Evolutionary conservation across 192 early-diverging fungal genomes (phyloP), one percentile per base, ranked within the genome.

Genomic region (Endogone sp.): DNA sequence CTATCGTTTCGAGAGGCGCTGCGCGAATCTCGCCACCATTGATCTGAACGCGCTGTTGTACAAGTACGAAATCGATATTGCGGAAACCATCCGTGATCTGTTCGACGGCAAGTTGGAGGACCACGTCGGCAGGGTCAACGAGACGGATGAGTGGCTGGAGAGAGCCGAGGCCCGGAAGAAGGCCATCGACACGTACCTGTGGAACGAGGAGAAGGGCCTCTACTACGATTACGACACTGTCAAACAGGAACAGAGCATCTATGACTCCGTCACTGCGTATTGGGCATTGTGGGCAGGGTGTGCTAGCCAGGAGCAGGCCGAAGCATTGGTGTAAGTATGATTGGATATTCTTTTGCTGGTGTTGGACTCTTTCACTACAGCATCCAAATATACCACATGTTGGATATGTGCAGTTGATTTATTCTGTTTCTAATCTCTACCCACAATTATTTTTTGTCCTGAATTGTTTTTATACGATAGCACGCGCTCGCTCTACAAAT

Each of bases 1-100:
- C 9, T 97, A 98, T 76, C 84, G 95, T 3, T 88, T 95, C 49
- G 97, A 99, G 71, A 88, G 89, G 30, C 84, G 89, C 25, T 96
- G 94, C 73, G 97, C 97, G 0, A 83, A 92, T 70, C 80, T 99
- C 70, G 94, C 92, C 9, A 98, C 95, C 2, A 85, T 98, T 63
- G 97, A 99, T 75, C 82, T 99, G 60, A 97, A 96, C 81, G 80
- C 87, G 37, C 79, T 99, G 26, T 75, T 99, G 74, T 97, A 92
- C 90, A 96, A 95, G 76, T 99, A 99, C 76, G 95, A 98, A 73
- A 80, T 87, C 2, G 97, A 99, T 72, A 82, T 99, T 62, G 92
- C 88, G 30, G 85, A 89, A 29, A 75, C 91, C 4, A 84, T 97
- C 30, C 81, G 79, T 44, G 76, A 72, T 28, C 68, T 83, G 31